Evolutionary conservation across 345 rosid species (phyloP).

Genomic region (Luvunga scandens): DNA sequence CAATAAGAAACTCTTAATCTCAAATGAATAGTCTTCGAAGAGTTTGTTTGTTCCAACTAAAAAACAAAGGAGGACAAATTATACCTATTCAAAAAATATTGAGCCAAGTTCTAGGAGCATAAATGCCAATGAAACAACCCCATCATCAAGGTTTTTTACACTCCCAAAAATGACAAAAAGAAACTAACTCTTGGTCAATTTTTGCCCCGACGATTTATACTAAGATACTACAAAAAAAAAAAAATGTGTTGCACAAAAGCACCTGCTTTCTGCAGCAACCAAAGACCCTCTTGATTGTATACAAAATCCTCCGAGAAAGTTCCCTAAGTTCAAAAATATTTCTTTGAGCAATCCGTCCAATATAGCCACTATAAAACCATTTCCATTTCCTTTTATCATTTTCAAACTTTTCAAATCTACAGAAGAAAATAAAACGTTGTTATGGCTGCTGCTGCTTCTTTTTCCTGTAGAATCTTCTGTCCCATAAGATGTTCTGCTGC

Average conservation of each 20-base stretch:
- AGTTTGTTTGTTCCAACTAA: background rate
- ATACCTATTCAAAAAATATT: background rate
- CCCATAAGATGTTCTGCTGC: slow-evolving; percentile 24
- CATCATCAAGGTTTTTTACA: background rate
- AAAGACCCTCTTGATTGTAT: slow-evolving; percentile 13
- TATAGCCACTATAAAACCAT: slow-evolving; percentile 23
- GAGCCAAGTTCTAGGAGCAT: slow-evolving; percentile 4
- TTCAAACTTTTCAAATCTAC: slow-evolving; percentile 22
- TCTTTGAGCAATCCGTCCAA: slow-evolving; percentile 20
- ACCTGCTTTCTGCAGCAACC: background rate
- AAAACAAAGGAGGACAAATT: background rate
- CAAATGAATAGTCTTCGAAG: no score
- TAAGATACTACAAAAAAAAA: background rate
- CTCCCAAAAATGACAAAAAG: background rate
- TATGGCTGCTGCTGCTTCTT: slow-evolving; percentile 20
- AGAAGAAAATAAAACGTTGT: slow-evolving; percentile 6
- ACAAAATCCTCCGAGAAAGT: slow-evolving; percentile 15
- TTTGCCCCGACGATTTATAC: background rate
- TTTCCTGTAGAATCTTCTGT: slow-evolving; percentile 17
- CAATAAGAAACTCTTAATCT: background rate
- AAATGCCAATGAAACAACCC: background rate
- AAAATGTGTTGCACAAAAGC: background rate
- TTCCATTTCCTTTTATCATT: slow-evolving; percentile 20
- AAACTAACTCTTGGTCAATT: background rate
- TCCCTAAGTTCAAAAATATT: background rate